These are phyloP conservation scores for Aspergillus phoenicis DNA, from an alignment of 2,329 filamentous ascomycete genomes.

Conservation along the genomic window DNA sequence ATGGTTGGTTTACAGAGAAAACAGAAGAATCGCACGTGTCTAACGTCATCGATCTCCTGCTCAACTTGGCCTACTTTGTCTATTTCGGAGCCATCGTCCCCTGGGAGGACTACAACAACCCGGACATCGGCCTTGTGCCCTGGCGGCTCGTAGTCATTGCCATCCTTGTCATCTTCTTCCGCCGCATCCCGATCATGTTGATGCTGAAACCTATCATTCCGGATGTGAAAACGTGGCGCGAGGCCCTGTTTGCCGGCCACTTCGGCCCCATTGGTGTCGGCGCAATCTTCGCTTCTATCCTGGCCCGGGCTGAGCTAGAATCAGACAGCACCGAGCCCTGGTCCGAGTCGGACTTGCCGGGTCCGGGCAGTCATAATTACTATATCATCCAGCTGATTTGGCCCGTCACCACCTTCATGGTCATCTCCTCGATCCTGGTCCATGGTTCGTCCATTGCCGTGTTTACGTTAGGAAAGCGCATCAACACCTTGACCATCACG, in stretches of 20 bases:
- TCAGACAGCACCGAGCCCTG: slow-evolving; percentile 74
- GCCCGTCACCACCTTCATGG: slow-evolving; percentile 93
- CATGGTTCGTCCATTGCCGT: slow-evolving; percentile 98
- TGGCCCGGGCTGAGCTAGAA: slow-evolving; percentile 90
- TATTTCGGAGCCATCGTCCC: slow-evolving; percentile 97
- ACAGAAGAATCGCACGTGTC: slow-evolving; percentile 98
- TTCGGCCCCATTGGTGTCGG: slow-evolving; percentile 98
- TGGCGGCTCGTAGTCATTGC: slow-evolving; percentile 94
- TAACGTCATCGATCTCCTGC: slow-evolving; percentile 95
- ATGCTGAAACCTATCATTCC: slow-evolving; percentile 88
- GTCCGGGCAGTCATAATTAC: slow-evolving; percentile 60
- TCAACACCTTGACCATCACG: slow-evolving; percentile 92
- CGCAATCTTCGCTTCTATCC: slow-evolving; percentile 90
- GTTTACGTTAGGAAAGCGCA: slow-evolving; percentile 95
- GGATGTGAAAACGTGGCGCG: slow-evolving; percentile 96
- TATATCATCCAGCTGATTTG: slow-evolving; percentile 83
- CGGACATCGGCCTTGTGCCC: slow-evolving; percentile 71
- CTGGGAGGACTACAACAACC: slow-evolving; percentile 86
- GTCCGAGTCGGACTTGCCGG: slow-evolving; percentile 58
- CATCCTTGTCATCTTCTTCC: slow-evolving; percentile 92
- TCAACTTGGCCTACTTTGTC: slow-evolving; percentile 98
- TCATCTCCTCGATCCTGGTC: slow-evolving; percentile 90
- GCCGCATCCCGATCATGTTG: slow-evolving; percentile 94
- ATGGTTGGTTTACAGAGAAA: slow-evolving; percentile 98
- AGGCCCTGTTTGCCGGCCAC: slow-evolving; percentile 93